Evolutionary conservation across 805 yeast genomes (phyloP), one percentile per base, ranked within the genome.

Genomic region (Pichia thaimueangensis): DNA sequence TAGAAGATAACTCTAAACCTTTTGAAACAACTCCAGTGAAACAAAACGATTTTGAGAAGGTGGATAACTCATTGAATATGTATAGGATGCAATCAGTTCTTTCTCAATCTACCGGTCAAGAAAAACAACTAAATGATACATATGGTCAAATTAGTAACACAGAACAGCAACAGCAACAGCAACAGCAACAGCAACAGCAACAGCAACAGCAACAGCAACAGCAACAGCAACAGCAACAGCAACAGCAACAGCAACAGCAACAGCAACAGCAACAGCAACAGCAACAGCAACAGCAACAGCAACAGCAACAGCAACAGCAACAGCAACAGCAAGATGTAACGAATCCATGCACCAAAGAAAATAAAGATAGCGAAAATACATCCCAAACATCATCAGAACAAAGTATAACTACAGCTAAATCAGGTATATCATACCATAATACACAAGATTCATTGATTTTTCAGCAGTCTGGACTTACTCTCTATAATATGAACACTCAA

Each of bases 21-120:
- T 25, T 25, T 9, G 28, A 29, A 19, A 29, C 31, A 9, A 29
- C 19, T 11, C 31, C n/a, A n/a, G n/a, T n/a, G n/a, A 27, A 20
- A 13, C 8, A 27, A 5, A 11, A 25, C 11, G 37, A 17, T 27
- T 15, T 39, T 17, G 11, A 34, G 11, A 32, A 30, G 6, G 35
- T 31, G 9, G 23, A 23, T 3, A 37, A 42, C 17, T 42, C 45
- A 2, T 23, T 42, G n/a, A 42, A 37, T 8, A 37, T 37, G 35
- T 44, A 47, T 16, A 22, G 43, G 19, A 40, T 46, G 36, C 30
- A 43, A 8, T 48, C 55, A 17, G 44, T 58, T 12, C 58, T 74
- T 5, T 73, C 80, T 3, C 79, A 74, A 49, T 73, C 79, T 0
- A 73, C 76, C 0, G 80, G 79, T 0, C 64, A 69, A 30, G 77